Base-by-base conservation (phyloP, 2,329 filamentous ascomycete species). In the Macrophomina tecta region DNA sequence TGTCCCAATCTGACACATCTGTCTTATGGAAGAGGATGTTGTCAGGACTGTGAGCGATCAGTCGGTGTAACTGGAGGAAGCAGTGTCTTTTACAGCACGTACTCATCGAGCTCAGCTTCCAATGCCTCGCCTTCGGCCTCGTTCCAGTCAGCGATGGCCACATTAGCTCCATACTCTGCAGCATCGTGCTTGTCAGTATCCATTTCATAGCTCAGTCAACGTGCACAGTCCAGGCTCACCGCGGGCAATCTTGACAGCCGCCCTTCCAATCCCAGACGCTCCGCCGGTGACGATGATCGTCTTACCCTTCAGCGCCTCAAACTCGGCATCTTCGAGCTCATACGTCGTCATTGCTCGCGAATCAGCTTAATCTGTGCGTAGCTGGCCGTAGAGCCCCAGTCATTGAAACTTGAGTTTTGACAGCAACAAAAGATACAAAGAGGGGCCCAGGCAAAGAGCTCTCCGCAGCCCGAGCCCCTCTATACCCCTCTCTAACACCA, bases 281-380 rank as follows among this genome's bases (percentile, higher is more conserved):
- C 70, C 71, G 52, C 72, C 72, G 5, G 72, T 73, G n/a, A 73
- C 60, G 4, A 73, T 67, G 2, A 73, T 68, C 14, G 71, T 70
- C 64, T 70, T 69, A 8, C 68, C 70, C 38, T 69, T 67, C 34
- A 73, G 65, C 4, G 64, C 48, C 34, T 51, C 6, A 30, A 64
- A 64, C 11, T 64, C 61, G 9, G 60, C 12, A 23, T 64, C 61
- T 4, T 51, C 34, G 18, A 64, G 46, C 18, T 51, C 11, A 48
- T 64, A 64, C 1, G 61, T 64, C 32, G 61, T 52, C 61, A 64
- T 64, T 11, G 42, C 4, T 45, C 12, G 42, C 8, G 42, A 16
- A 45, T 9, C 16, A 16, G 7, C 12, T 45, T 45, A 45, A 9
- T 45, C 11, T 45, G 7, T 45, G 16, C 7, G 11, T 45, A 14